Base-by-base conservation (phyloP, 805 yeast species). In the Yarrowia phangngaensis region DNA sequence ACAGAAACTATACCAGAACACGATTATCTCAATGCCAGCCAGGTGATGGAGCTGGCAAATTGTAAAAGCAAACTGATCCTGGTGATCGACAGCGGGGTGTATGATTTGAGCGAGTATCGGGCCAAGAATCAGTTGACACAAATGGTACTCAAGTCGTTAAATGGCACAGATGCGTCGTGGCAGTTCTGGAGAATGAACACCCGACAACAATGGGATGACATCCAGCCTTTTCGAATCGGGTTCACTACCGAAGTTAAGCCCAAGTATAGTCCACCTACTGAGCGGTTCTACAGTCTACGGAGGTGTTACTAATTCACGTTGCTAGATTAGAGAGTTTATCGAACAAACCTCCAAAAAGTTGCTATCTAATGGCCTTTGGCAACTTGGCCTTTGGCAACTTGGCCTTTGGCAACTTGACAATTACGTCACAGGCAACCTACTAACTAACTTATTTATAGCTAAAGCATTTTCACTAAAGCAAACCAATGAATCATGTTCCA, bases 151-250 rank as follows among this genome's bases (percentile, higher is more conserved):
- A 41, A 22, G 20, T 29, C 35, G 7, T 22, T 41, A 15, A 41
- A 30, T n/a, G 48, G 48, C 35, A 20, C 48, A 2, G 48, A 41
- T 15, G 26, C 29, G 8, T 20, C 29, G 20, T 41, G 48, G 48
- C 48, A 41, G 35, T 41, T 41, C 20, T 41, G 48, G 48, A 14
- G 35, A 20, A 28, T 41, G 34, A 20, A 41, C 35, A 4, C 27
- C 12, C 11, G 35, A 3, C 29, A 20, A 28, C 48, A 41, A n/a
- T 41, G 34, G 35, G 35, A 41, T 20, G 48, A 20, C 6, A 41
- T 41, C n/a, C 35, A 29, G n/a, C 12, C 20, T 27, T 29, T 15
- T 8, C 35, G 35, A 15, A 30, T 41, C 13, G 48, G 48, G 8
- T 20, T 16, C 3, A 14, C 35, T 15, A 29, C 16, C 14, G 48